Evolutionary conservation across 2,329 filamentous ascomycete genomes (phyloP), one percentile per base, ranked within the genome.

Genomic region (Domatiomyces globalis): DNA sequence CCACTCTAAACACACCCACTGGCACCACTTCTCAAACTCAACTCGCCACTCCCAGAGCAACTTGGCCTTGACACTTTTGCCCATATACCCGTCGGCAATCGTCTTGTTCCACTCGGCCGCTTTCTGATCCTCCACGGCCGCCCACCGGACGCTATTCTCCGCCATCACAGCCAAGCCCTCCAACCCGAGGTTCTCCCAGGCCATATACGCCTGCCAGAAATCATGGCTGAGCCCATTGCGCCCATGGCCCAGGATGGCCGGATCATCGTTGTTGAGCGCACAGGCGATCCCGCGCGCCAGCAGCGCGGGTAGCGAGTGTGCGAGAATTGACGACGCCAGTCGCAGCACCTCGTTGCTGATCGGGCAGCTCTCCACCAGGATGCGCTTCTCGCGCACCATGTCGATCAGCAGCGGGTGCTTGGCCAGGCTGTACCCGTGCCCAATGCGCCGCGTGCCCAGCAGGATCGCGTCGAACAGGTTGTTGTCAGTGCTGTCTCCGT

Each of bases 181-280:
- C 2, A 96, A 74, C 0, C 89, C 92, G 12, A 95, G 77, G 63
- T 94, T 95, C 53, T 94, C 84, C 79, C 89, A 92, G 0, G 86
- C 89, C 67, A 95, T 88, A 18, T 95, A 71, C 1, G 85, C 84
- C 67, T 94, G 87, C 87, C 87, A 95, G 67, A 94, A 95, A 68
- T 95, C 88, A 67, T 94, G 86, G 1, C 85, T 90, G 76, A 92
- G 82, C 39, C 87, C 87, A 22, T 81, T 84, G 5, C 77, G 79
- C 52, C 85, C 85, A 62, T 94, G 86, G 7, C 89, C 89, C 5
- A 95, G 74, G 62, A 95, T 87, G 1, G 85, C 86, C 1, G 88
- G 89, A 63, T 95, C 88, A 64, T 95, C 90, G 63, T 95, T 95
- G 70, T 83, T 87, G 8, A 98, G 77, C 9, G 83, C 80, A 61